phyloP scores from a whole-genome alignment of 805 yeast genomes.

The Torulaspora delbrueckii region DNA sequence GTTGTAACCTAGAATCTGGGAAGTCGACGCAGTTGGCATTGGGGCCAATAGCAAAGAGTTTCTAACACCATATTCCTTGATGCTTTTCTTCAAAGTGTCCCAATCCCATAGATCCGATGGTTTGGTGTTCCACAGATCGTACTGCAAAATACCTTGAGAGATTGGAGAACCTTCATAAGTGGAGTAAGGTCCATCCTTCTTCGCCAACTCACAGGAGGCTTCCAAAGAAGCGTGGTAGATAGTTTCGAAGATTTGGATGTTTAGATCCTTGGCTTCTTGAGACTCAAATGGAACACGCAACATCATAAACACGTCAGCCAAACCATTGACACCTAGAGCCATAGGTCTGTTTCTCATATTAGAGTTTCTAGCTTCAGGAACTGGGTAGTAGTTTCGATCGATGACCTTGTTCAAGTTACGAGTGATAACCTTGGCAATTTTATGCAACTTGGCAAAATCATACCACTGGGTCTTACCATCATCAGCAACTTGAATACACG shows the following conservation, averaged over 20 bases:
- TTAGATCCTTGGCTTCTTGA: constrained; percentile 65
- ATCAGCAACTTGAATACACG: constrained; percentile 51
- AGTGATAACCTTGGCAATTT: constrained; percentile 69
- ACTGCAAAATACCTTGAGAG: constrained; percentile 78
- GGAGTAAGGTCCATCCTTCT: constrained; percentile 61
- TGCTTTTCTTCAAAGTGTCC: constrained; percentile 59
- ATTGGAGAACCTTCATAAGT: constrained; percentile 84
- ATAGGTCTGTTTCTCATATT: constrained; percentile 85
- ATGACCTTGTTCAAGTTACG: constrained; percentile 77
- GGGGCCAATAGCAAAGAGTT: constrained; percentile 89
- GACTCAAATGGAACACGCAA: constrained; percentile 86
- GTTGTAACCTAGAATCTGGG: constrained; percentile 88
- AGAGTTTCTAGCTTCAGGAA: constrained; percentile 65
- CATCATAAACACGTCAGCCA: constrained; percentile 82
- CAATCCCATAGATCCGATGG: constrained; percentile 87
- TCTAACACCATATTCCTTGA: constrained; percentile 65
- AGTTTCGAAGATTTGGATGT: constrained; percentile 87
- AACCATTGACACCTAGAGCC: constrained; percentile 97
- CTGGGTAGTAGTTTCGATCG: constrained; percentile 83
- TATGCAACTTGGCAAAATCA: constrained; percentile 71
- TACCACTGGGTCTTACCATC: constrained; percentile 47
- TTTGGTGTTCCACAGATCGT: constrained; percentile 76
- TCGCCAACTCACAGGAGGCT: constrained; percentile 78
- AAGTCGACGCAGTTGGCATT: constrained; percentile 98
- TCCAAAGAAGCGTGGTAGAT: constrained; percentile 92